These are phyloP conservation scores for Solanum hybrid DNA, from an alignment of 305 asterid genomes.

Conservation along the genomic window DNA sequence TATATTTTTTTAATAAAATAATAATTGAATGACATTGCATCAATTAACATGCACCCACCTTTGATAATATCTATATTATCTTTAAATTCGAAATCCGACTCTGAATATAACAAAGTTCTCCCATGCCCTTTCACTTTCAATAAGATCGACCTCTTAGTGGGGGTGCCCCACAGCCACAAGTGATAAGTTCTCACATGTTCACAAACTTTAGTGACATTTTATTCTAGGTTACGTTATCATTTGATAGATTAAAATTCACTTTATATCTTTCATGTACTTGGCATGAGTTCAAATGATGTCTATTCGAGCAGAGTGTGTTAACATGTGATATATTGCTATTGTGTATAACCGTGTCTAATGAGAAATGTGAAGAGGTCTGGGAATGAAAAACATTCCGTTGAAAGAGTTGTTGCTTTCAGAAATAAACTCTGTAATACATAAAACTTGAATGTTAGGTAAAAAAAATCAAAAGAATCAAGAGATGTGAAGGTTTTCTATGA, in stretches of 20 bases:
- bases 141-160: neutral
- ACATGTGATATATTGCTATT: neutral
- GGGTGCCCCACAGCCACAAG: neutral
- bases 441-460: neutral
- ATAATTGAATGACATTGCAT: too few species aligned
- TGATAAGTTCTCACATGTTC: neutral
- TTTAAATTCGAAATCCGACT: neutral
- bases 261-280: neutral
- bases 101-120: neutral
- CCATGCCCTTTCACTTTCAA: neutral
- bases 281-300: neutral
- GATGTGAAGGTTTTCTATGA: neutral
- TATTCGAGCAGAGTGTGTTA: neutral
- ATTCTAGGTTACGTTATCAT: neutral
- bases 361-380: neutral
- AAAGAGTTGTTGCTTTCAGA: neutral
- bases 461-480: neutral
- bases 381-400: neutral
- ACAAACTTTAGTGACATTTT: neutral
- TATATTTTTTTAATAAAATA: too few species aligned
- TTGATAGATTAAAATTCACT: neutral
- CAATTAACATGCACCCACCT: neutral
- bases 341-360: neutral
- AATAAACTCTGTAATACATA: neutral
- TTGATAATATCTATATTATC: neutral